Evolutionary conservation across 148 eudicot genomes (phyloP), one percentile per base, ranked within the genome.

Genomic region (Oxyria digyna): DNA sequence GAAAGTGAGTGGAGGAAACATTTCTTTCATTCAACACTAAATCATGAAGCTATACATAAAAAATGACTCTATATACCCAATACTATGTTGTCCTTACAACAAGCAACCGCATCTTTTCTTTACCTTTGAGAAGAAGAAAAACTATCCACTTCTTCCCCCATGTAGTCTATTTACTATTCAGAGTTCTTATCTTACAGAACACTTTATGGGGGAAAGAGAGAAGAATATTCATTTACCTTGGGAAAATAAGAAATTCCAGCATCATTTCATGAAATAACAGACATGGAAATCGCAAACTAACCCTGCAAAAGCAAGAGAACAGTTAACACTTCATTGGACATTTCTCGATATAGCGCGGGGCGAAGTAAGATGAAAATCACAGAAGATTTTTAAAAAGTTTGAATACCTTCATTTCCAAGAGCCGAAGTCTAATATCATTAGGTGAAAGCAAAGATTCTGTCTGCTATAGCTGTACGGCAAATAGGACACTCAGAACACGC

Each of bases 401-500:
- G 3, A 62, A 69, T 78, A 81, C 85, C 85, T 76, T 71, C 66
- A 71, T 43, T 62, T 62, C 45, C 73, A 74, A 42, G 63, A 75
- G 75, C 57, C 45, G 64, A 31, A 73, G n/a, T 32, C 71, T 72
- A 26, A 32, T 49, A 72, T 82, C 83, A 87, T 71, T 83, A 75
- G 67, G 87, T 84, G 75, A 82, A 86, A 72, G 84, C 85, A 77
- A 83, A 77, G 76, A 87, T 78, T 67, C 85, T 80, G 77, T 83
- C 86, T 54, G 78, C 67, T 64, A 89, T 87, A 63, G 69, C 87
- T 69, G 89, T 81, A 42, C 92, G 81, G 72, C 92, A 87, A 17
- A 87, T 85, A 27, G 89, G 89, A 68, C 92, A 83, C 74, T 84
- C 87, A 1, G 76, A 72, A 81, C 87, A 84, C 70, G 87, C 87